A percentile compares a stretch with the other conserved stretches of the same genome.
Conservation (phyloP, 78 protist genomes). For the Guillardia theta region DNA sequence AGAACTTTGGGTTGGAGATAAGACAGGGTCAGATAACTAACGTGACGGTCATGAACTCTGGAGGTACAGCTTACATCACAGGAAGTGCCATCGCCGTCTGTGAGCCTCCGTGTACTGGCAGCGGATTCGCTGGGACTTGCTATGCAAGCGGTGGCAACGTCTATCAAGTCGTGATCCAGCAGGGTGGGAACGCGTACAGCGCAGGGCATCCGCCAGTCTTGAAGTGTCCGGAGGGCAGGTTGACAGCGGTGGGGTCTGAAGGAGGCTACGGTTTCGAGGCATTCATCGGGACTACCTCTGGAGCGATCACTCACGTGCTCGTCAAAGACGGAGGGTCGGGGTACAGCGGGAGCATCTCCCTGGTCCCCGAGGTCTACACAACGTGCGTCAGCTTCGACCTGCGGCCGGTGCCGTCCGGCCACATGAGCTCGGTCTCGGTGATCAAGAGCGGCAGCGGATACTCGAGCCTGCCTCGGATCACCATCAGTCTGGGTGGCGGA, state of each 20-base stretch:
- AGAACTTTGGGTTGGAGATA: no score
- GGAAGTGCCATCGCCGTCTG: neutral
- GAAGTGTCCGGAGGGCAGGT: neutral
- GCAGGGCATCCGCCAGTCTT: neutral
- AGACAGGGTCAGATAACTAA: neutral
- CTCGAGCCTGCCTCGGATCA: neutral
- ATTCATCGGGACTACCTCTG: neutral
- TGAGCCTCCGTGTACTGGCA: neutral
- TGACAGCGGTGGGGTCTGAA: neutral
- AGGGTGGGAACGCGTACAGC: neutral
- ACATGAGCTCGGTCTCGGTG: neutral
- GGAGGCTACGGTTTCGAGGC: neutral
- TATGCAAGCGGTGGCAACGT: neutral
- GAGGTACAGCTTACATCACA: neutral
- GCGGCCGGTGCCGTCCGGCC: neutral
- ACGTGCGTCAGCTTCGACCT: neutral
- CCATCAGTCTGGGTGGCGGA: neutral
- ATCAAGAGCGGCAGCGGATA: neutral
- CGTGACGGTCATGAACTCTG: neutral
- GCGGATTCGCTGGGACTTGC: neutral
- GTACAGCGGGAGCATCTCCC: neutral
- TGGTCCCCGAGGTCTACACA: no score
- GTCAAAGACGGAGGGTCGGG: neutral
- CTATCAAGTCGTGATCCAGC: neutral
- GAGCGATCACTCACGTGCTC: neutral